Conservation (phyloP, 2,329 filamentous ascomycete genomes). For the Chaetothyriales sp. region DNA sequence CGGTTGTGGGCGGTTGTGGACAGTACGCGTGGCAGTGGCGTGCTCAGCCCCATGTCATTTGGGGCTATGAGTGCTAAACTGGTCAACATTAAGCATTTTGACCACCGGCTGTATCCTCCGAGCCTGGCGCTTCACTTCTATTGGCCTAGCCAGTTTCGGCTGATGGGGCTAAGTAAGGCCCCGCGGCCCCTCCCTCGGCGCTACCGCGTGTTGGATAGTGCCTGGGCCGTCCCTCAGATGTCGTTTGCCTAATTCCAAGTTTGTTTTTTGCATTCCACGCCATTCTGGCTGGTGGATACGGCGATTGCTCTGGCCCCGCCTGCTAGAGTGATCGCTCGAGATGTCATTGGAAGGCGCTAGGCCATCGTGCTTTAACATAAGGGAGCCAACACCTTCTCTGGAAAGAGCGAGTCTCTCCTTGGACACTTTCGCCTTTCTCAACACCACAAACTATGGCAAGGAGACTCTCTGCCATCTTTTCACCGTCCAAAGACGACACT, state of each 20-base stretch:
- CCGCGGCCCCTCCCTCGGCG: no score
- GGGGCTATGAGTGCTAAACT: background rate
- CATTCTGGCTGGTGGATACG: no score
- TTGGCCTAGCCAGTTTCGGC: no score
- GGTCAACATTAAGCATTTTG: background rate
- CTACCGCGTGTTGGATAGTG: no score
- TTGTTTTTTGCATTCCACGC: no score
- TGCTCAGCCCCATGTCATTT: background rate
- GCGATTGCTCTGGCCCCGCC: no score
- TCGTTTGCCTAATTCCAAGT: no score
- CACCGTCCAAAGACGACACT: conserved; percentile 11
- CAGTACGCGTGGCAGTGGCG: background rate
- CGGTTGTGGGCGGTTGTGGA: background rate
- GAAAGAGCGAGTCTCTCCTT: background rate
- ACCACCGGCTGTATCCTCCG: background rate
- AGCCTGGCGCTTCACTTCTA: background rate
- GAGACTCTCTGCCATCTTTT: conserved; percentile 15
- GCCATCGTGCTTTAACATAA: background rate
- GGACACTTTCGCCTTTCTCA: background rate
- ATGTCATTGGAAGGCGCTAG: no score
- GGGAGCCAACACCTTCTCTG: background rate
- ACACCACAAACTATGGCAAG: conserved; percentile 4
- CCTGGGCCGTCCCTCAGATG: no score
- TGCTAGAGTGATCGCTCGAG: no score
- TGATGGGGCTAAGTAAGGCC: no score